Base-by-base conservation (phyloP, 768 basidiomycete genomes). In the Kwoniella bestiolae region DNA sequence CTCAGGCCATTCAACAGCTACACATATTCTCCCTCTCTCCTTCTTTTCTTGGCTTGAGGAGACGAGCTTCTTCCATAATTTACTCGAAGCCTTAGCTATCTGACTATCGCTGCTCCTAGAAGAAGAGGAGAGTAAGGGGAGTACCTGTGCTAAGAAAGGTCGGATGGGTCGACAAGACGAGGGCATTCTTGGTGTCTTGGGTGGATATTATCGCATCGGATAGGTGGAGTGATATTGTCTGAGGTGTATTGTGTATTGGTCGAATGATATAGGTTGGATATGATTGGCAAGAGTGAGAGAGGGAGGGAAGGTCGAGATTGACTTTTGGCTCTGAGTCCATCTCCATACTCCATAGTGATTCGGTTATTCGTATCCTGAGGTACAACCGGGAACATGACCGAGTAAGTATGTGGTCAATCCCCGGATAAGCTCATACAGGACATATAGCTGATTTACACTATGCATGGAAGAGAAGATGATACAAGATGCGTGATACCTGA, bases 1-100 rank as follows among this genome's bases (percentile, higher is more conserved):
- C 34, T 64, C 56, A 1, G 71, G 67, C 69, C 71, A 75, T 18
- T 53, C 38, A 3, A 75, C 56, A 9, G 66, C 70, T n/a, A 71
- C 51, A 31, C 55, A 46, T 0, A 64, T 28, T 41, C 46, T 18
- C 34, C 56, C 44, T 21, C 32, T 5, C 46, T 50, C n/a, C 23
- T 35, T 9, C 26, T 9, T 25, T 16, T 56, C 12, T 14, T 29
- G 16, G 4, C n/a, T 3, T 25, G 16, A 6, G 25, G 35, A 51
- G 5, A 34, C 16, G 1, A 61, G 50, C 23, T 16, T 32, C 6
- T 5, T 44, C 55, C 53, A 63, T 3, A 63, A 31, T n/a, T 26
- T 12, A 3, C 2, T 21, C 23, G 52, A 56, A 26, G 55, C 62
- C 26, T 31, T 45, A 3, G 55, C 62, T 56, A 49, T 63, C 29